Evolutionary conservation across 75 land plant genomes (phyloP).

Genomic region (Azolla pinnata): DNA sequence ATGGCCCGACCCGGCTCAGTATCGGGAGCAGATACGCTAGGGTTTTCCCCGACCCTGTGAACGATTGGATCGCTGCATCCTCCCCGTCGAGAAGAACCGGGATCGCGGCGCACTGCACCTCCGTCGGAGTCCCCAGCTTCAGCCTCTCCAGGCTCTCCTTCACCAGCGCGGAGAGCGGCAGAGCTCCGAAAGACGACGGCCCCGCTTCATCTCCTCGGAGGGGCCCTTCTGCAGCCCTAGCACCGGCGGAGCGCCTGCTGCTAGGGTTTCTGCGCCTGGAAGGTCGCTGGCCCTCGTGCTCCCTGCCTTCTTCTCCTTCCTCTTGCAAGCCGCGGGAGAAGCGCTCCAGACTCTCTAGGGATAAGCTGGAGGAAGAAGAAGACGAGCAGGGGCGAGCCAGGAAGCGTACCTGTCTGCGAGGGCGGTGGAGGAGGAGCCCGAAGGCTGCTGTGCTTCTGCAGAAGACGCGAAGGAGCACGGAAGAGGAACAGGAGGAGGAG

Average conservation of each 20-base stretch:
- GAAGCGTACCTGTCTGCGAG: too few relatives aligned
- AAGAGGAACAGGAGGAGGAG: too few relatives aligned
- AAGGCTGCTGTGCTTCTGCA: too few relatives aligned
- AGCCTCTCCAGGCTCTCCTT: constrained; percentile 45
- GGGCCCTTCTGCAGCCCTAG: constrained; percentile 21
- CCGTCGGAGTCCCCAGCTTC: constrained; percentile 59
- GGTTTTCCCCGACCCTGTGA: constrained; percentile 95
- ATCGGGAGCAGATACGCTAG: constrained; percentile 90
- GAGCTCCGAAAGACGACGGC: constrained; percentile 60
- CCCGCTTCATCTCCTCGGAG: constrained; percentile 25
- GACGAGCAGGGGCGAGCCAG: background rate
- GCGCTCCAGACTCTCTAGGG: background rate
- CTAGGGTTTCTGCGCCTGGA: too few relatives aligned
- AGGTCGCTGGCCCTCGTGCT: too few relatives aligned
- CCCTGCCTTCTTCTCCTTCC: background rate
- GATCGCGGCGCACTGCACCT: constrained; percentile 72
- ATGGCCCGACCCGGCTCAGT: constrained; percentile 60
- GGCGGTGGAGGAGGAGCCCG: background rate
- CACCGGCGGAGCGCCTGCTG: too few relatives aligned
- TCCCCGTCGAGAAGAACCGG: constrained; percentile 55
- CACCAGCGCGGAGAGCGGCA: constrained; percentile 48
- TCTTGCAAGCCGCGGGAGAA: background rate
- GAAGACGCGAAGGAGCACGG: too few relatives aligned
- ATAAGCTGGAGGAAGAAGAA: background rate
- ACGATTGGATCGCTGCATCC: constrained; percentile 95